Conservation (phyloP, 116 monocot genomes). For the Posidonia oceanica region DNA sequence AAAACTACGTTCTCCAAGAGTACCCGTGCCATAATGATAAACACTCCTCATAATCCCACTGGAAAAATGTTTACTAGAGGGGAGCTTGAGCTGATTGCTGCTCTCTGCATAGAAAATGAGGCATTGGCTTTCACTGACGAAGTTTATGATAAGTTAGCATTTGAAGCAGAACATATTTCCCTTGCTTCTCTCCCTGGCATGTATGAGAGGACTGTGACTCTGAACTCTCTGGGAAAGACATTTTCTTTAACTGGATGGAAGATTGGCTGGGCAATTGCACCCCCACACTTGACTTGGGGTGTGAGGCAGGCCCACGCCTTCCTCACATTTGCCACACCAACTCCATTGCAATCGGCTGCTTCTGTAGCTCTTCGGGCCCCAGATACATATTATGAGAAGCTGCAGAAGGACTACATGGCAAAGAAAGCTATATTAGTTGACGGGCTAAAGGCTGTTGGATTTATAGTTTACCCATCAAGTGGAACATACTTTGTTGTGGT, state of each 20-base stretch:
- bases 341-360: slow-evolving; percentile 90
- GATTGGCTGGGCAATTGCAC: slow-evolving; percentile 94
- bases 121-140: slow-evolving; percentile 80
- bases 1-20: slow-evolving; percentile 45
- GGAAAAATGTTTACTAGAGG: slow-evolving; percentile 84
- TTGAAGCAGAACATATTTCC: slow-evolving; percentile 75
- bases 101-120: slow-evolving; percentile 76
- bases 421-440: slow-evolving; percentile 82
- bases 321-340: slow-evolving; percentile 91
- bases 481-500: slow-evolving; percentile 93
- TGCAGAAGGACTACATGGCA: slow-evolving; percentile 57
- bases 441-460: slow-evolving; percentile 72
- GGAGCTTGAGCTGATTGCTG: slow-evolving; percentile 73
- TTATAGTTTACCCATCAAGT: slow-evolving; percentile 74
- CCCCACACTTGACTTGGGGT: slow-evolving; percentile 72
- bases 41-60: slow-evolving; percentile 96
- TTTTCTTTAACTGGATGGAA: slow-evolving; percentile 99
- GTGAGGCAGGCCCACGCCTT: slow-evolving; percentile 81
- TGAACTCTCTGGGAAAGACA: slow-evolving; percentile 99
- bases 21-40: slow-evolving; percentile 81
- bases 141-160: slow-evolving; percentile 92
- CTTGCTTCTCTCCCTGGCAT: slow-evolving; percentile 76
- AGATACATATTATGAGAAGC: slow-evolving; percentile 74
- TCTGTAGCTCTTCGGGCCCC: slow-evolving; percentile 61
- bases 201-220: slow-evolving; percentile 84